Evolutionary conservation across 2,329 filamentous ascomycete genomes (phyloP).

Genomic region (Ascochyta clinopodiicola): DNA sequence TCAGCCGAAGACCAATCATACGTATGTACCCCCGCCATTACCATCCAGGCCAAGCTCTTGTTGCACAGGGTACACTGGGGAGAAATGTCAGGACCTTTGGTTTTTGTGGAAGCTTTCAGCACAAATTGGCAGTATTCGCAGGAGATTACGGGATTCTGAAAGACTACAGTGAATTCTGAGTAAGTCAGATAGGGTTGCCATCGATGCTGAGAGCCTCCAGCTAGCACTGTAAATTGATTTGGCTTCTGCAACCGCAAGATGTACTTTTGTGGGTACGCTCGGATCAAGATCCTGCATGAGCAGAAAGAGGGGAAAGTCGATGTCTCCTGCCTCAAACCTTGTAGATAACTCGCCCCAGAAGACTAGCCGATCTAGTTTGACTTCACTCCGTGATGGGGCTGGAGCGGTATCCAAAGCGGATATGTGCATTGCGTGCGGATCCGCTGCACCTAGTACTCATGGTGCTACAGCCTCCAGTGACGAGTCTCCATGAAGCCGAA

Average conservation of each 20-base stretch:
- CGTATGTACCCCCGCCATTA: slow-evolving; percentile 14
- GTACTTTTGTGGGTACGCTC: slow-evolving; percentile 13
- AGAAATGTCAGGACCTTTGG: slow-evolving; percentile 14
- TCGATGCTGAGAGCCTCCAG: no score
- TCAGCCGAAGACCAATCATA: slow-evolving; percentile 35
- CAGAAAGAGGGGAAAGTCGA: slow-evolving; percentile 34
- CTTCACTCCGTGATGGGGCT: slow-evolving; percentile 12
- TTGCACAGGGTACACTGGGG: slow-evolving; percentile 41
- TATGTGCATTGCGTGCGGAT: no score
- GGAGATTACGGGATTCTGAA: no score
- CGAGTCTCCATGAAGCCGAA: slow-evolving; percentile 34
- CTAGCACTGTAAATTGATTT: no score
- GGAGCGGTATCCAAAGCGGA: slow-evolving; percentile 9
- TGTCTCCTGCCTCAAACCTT: slow-evolving; percentile 19
- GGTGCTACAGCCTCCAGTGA: slow-evolving; percentile 26
- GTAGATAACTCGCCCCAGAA: slow-evolving; percentile 11
- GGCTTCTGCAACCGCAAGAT: no score
- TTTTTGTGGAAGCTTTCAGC: no score
- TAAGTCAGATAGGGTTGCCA: no score
- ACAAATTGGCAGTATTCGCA: no score
- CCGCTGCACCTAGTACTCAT: not conserved
- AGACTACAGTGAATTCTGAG: no score
- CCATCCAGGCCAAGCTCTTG: slow-evolving; percentile 11
- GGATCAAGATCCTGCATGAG: slow-evolving; percentile 27
- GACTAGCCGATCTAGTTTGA: slow-evolving; percentile 21